Percentiles rank a stretch among this genome's conserved stretches.
Conservation (phyloP, 2,329 filamentous ascomycete species). For the Juglanconis oblonga region DNA sequence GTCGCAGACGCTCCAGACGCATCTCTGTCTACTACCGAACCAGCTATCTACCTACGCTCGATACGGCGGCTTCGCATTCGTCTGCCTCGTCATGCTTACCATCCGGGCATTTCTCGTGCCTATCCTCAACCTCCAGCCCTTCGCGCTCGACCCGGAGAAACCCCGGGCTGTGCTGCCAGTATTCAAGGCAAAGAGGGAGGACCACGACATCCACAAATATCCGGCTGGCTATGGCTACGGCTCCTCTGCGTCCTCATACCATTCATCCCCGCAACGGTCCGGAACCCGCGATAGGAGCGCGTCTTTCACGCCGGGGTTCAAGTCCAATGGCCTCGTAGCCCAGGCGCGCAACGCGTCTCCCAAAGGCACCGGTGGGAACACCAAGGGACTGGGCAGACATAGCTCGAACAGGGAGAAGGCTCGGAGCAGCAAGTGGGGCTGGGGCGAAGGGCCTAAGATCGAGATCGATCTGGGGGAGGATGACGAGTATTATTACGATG, state of each 20-base stretch:
- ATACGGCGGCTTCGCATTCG: constrained; percentile 64
- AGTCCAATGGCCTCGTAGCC: constrained; percentile 17
- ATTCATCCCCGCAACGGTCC: constrained; percentile 23
- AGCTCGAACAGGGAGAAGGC: constrained; percentile 38
- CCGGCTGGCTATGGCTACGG: constrained; percentile 26
- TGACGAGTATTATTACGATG: constrained; percentile 42
- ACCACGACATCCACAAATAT: constrained; percentile 34
- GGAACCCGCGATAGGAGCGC: constrained; percentile 25
- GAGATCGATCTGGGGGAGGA: constrained; percentile 48
- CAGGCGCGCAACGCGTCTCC: constrained; percentile 26
- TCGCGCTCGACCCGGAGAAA: constrained; percentile 44
- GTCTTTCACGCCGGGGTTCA: constrained; percentile 20
- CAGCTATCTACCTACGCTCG: constrained; percentile 80
- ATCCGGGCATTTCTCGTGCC: constrained; percentile 57
- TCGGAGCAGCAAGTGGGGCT: constrained; percentile 9
- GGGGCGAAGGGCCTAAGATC: constrained; percentile 44
- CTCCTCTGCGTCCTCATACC: constrained; percentile 32
- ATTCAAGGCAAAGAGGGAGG: constrained; percentile 54
- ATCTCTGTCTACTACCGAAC: constrained; percentile 86
- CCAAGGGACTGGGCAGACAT: constrained; percentile 34
- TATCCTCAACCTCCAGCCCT: constrained; percentile 49
- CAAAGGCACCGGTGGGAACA: constrained; percentile 24
- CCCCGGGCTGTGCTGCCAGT: constrained; percentile 36
- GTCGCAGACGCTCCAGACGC: constrained; percentile 72
- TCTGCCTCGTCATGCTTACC: constrained; percentile 48